A percentile compares a stretch with the other conserved stretches of the same genome.
Conservation (phyloP, 768 basidiomycete species). For the Gymnopilus dilepis region DNA sequence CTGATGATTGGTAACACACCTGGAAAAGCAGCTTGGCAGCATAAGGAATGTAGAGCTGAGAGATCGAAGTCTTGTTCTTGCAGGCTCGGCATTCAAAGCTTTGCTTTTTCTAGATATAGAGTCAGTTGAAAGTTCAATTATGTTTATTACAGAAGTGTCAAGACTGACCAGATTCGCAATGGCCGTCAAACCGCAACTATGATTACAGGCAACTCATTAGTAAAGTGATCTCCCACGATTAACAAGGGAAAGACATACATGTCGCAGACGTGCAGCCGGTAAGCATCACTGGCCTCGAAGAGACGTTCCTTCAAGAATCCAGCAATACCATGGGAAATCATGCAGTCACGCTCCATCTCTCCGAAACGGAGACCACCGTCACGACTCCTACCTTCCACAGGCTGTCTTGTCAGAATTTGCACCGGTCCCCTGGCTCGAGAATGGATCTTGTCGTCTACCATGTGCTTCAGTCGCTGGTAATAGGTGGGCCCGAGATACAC, state of each 20-base stretch:
- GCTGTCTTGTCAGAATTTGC: slow-evolving; percentile 96
- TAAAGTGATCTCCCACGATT: background rate
- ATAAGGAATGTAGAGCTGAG: slow-evolving; percentile 92
- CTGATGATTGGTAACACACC: slow-evolving; percentile 61
- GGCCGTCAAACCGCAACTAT: slow-evolving; percentile 91
- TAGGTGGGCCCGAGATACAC: slow-evolving; percentile 99
- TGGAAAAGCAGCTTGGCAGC: slow-evolving; percentile 97
- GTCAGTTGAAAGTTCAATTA: no score
- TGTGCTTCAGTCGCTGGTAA: slow-evolving; percentile 98
- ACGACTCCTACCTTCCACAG: slow-evolving; percentile 97
- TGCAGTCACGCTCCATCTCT: slow-evolving; percentile 99
- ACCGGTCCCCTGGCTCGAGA: slow-evolving; percentile 97
- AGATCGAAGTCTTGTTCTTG: slow-evolving; percentile 95
- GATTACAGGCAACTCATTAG: slow-evolving; percentile 19
- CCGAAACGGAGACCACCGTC: slow-evolving; percentile 99
- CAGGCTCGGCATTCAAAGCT: slow-evolving; percentile 98
- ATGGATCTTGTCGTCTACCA: slow-evolving; percentile 99
- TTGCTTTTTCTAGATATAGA: slow-evolving; percentile 82
- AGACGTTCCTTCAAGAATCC: slow-evolving; percentile 97
- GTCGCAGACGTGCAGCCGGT: slow-evolving; percentile 94
- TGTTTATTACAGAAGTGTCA: background rate
- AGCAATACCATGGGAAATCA: slow-evolving; percentile 99
- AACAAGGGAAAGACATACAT: slow-evolving; percentile 62
- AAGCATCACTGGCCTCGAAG: slow-evolving; percentile 92
- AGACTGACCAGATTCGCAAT: slow-evolving; percentile 91